Percentiles rank a stretch among this genome's conserved stretches.
phyloP scores from a whole-genome alignment of 2,329 filamentous ascomycete species.

The Calonectria leucothoes region DNA sequence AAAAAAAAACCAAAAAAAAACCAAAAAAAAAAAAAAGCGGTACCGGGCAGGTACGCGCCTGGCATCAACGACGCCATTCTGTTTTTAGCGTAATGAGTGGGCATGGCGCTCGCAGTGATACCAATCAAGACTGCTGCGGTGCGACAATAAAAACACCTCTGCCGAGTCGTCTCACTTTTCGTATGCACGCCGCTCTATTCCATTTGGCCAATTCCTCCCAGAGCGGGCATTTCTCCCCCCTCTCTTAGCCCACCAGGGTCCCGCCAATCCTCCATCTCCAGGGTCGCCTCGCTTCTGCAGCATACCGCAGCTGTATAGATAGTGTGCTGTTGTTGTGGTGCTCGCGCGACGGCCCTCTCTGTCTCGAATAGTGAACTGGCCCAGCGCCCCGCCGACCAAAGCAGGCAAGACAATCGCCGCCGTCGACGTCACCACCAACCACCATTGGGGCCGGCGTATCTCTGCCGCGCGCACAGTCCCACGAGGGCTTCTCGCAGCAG shows the following conservation, averaged over 20 bases:
- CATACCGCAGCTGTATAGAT: neutral
- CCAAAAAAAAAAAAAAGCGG: neutral
- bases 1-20: too few relatives aligned
- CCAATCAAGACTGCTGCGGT: neutral
- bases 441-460: neutral
- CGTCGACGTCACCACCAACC: neutral
- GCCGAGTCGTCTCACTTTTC: conserved; percentile 4
- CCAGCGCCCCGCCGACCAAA: neutral
- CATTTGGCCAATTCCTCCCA: neutral
- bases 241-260: neutral
- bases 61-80: neutral
- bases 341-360: neutral
- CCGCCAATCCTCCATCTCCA: neutral
- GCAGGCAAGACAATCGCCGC: neutral
- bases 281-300: neutral
- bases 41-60: neutral
- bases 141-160: conserved; percentile 6
- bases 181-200: neutral
- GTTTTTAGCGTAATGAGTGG: conserved; percentile 2
- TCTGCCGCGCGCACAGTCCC: neutral
- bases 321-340: neutral
- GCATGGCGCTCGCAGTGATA: neutral
- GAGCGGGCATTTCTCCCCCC: neutral
- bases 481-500: neutral
- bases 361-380: neutral